These are phyloP conservation scores for Baudoinia panamericana DNA, from an alignment of 495 filamentous ascomycete species.

Conservation along the genomic window DNA sequence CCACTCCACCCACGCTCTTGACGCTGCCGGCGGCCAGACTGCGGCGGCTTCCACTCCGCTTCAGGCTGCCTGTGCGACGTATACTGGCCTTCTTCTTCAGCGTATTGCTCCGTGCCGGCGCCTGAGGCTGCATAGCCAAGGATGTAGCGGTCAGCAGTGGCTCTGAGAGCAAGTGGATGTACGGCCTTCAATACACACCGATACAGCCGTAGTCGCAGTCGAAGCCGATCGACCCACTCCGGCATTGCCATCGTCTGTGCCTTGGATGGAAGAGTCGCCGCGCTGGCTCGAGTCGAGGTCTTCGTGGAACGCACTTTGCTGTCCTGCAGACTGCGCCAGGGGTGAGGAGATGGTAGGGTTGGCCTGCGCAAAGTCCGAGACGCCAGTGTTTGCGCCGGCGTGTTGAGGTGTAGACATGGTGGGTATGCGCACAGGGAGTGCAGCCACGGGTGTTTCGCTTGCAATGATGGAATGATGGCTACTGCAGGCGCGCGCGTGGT, in stretches of 20 bases:
- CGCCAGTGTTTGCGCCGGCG: constrained; percentile 13
- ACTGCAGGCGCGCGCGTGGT: no score
- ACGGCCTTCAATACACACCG: background rate
- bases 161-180: background rate
- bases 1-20: constrained; percentile 42
- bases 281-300: constrained; percentile 59
- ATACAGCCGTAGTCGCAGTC: constrained; percentile 23
- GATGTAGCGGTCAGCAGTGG: background rate
- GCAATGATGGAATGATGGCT: no score
- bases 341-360: constrained; percentile 31
- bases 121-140: constrained; percentile 8
- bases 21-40: constrained; percentile 70
- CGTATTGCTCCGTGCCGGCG: constrained; percentile 58
- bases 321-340: constrained; percentile 32
- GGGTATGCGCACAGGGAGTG: no score
- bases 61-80: constrained; percentile 57
- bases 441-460: no score
- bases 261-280: constrained; percentile 47
- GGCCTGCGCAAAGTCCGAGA: constrained; percentile 33
- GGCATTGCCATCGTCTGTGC: constrained; percentile 34
- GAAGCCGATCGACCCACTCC: constrained; percentile 31
- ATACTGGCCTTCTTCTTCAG: constrained; percentile 77
- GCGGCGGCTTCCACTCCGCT: constrained; percentile 58
- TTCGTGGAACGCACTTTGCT: constrained; percentile 46
- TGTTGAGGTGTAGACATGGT: no score